Percentiles rank a stretch among this genome's conserved stretches.
phyloP scores from a whole-genome alignment of 441 rosid species.

The Populus trichocarpa region DNA sequence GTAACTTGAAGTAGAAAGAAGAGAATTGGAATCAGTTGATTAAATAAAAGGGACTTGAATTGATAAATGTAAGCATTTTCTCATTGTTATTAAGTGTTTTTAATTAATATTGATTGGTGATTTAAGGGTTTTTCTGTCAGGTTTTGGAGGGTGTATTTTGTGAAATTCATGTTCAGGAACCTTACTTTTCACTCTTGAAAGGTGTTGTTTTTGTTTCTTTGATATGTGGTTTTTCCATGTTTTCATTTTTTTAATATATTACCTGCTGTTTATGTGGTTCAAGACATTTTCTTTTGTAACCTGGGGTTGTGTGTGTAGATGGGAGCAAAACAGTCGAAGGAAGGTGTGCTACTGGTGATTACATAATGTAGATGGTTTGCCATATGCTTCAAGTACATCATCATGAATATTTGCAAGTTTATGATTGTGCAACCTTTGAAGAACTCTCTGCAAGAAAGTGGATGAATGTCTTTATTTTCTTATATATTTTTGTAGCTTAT shows the following conservation, averaged over 20 bases:
- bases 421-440: background rate
- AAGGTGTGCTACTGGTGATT: slow-evolving; percentile 50
- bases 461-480: background rate
- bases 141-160: slow-evolving; percentile 30
- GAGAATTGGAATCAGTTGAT: slow-evolving; percentile 44
- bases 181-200: slow-evolving; percentile 50
- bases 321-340: slow-evolving; percentile 61
- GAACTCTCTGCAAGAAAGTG: background rate
- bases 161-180: slow-evolving; percentile 63
- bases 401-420: background rate
- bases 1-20: slow-evolving; percentile 33
- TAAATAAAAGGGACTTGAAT: slow-evolving; percentile 34
- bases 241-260: background rate
- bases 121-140: slow-evolving; percentile 17
- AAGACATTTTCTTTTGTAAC: background rate
- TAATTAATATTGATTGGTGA: background rate
- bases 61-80: slow-evolving; percentile 34
- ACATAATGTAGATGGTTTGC: slow-evolving; percentile 36
- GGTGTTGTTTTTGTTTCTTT: slow-evolving; percentile 26
- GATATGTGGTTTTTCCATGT: background rate
- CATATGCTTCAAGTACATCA: background rate
- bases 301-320: slow-evolving; percentile 34
- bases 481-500: background rate
- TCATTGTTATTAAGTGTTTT: slow-evolving; percentile 6
- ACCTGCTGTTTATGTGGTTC: background rate